Base-by-base conservation (phyloP, 2,329 filamentous ascomycete genomes). In the Colletotrichum incanum region DNA sequence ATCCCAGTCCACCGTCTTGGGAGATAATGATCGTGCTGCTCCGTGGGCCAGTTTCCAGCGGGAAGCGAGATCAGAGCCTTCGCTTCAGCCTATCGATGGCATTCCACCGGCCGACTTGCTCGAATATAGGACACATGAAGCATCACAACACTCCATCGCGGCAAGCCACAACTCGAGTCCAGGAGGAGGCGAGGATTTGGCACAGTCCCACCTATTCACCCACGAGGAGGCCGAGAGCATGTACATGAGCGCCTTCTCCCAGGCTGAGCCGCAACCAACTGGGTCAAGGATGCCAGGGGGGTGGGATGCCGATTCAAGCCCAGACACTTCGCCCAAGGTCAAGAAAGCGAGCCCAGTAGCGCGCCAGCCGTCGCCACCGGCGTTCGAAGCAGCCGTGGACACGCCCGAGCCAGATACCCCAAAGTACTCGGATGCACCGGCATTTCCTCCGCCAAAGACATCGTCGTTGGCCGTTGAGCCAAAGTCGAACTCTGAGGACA, bases 191-290 rank as follows among this genome's bases (percentile, higher is more conserved):
- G 86, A 90, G 43, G 89, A 92, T 72, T 82, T 93, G 26, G 81
- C 88, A 3, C 84, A 89, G 73, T 96, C 94, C 6, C 91, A 89
- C 50, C 78, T 95, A 1, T 96, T 93, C 77, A 94, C 90, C 45
- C 93, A 94, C 71, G 93, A 94, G 73, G 93, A 96, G 74, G 93
- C 93, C 0, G 91, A 94, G 78, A 96, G 94, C 79, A 93, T 97
- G 91, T 97, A 96, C 76, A 92, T 95, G 91, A 96, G 91, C 74
- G 91, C 91, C 1, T 88, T 92, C 63, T 92, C 90, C 2, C 82
- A 87, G 34, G 79, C 81, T 2, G 79, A 82, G 43, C 78, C 79
- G 2, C 79, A 81, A 12, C 77, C 77, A 50, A 47, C 78, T 23
- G 77, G 62, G 20, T 75, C 75, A 26, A 73, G 76, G 4, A 89